Percentiles rank a stretch among this genome's conserved stretches.
phyloP scores from a whole-genome alignment of 2,329 filamentous ascomycete genomes.

The Talaromyces atroroseus region DNA sequence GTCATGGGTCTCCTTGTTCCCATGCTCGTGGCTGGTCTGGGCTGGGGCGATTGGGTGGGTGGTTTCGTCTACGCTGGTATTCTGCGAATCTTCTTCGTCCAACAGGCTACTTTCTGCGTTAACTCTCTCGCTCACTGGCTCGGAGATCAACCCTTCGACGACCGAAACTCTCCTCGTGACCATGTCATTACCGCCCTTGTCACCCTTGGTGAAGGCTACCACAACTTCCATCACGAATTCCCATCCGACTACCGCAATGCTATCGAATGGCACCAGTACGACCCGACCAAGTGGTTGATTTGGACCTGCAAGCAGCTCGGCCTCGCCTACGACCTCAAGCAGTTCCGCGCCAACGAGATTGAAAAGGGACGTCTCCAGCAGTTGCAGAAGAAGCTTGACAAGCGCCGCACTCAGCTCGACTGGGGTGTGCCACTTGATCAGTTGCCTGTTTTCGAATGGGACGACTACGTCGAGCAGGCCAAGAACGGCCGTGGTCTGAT shows the following conservation, averaged over 20 bases:
- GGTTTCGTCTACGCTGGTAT: constrained; percentile 83
- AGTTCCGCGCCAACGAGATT: constrained; percentile 87
- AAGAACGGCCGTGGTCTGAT: constrained; percentile 73
- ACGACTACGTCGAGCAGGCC: constrained; percentile 72
- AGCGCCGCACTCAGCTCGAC: constrained; percentile 74
- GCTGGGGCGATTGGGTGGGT: constrained; percentile 75
- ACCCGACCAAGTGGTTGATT: constrained; percentile 87
- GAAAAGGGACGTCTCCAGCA: constrained; percentile 88
- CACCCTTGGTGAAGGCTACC: constrained; percentile 83
- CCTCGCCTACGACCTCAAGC: constrained; percentile 79
- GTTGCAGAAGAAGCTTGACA: constrained; percentile 86
- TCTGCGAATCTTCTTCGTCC: constrained; percentile 80
- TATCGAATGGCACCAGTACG: constrained; percentile 86
- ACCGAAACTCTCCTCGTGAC: constrained; percentile 85
- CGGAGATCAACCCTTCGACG: constrained; percentile 86
- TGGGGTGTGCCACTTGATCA: constrained; percentile 83
- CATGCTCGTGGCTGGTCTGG: constrained; percentile 66
- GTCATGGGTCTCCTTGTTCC: constrained; percentile 74
- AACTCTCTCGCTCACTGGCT: constrained; percentile 89
- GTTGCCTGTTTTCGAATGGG: constrained; percentile 80
- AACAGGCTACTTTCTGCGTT: constrained; percentile 90
- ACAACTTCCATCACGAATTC: constrained; percentile 96
- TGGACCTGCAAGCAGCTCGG: constrained; percentile 78
- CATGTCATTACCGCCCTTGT: constrained; percentile 80
- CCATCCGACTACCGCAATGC: constrained; percentile 90